A percentile compares a stretch with the other conserved stretches of the same genome.
Conservation (phyloP, 179 eudicot species). For the Dionaea muscipula region DNA sequence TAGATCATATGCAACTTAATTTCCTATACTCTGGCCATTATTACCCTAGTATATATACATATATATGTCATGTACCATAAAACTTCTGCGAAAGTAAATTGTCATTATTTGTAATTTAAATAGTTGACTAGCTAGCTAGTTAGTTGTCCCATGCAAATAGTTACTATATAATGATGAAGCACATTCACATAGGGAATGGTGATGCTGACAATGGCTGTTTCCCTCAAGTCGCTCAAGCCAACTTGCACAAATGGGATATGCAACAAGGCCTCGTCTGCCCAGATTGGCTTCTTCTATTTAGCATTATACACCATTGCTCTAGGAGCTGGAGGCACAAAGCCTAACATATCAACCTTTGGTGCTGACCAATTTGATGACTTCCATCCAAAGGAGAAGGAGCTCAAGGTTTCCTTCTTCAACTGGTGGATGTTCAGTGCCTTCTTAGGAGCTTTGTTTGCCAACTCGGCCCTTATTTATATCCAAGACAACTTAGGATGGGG, state of each 20-base stretch:
- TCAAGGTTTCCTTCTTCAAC: conserved; percentile 71
- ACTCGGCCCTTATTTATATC: conserved; percentile 56
- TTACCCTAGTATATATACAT: too few relatives aligned
- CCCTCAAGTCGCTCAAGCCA: conserved; percentile 49
- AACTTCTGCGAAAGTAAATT: too few relatives aligned
- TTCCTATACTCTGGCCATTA: too few relatives aligned
- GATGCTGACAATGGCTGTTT: conserved; percentile 54
- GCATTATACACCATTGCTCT: conserved; percentile 62
- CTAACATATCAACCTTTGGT: conserved; percentile 79
- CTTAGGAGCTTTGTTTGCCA: conserved; percentile 50
- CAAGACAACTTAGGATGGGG: conserved; percentile 87
- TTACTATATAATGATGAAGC: too few relatives aligned
- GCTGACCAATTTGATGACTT: conserved; percentile 77
- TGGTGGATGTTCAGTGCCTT: conserved; percentile 89
- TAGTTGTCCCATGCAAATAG: too few relatives aligned
- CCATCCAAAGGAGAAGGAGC: conserved; percentile 39
- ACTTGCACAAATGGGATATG: conserved; percentile 42
- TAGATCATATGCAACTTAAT: too few relatives aligned
- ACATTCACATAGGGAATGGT: conserved; percentile 63
- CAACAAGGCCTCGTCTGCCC: conserved; percentile 35
- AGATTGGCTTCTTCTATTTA: conserved; percentile 47
- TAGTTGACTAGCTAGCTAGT: too few relatives aligned
- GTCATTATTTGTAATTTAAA: too few relatives aligned
- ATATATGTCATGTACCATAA: too few relatives aligned
- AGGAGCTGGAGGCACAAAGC: conserved; percentile 82